These are phyloP conservation scores for Vanrija pseudolonga DNA, from an alignment of 1,284 basidiomycete species.

Conservation along the genomic window DNA sequence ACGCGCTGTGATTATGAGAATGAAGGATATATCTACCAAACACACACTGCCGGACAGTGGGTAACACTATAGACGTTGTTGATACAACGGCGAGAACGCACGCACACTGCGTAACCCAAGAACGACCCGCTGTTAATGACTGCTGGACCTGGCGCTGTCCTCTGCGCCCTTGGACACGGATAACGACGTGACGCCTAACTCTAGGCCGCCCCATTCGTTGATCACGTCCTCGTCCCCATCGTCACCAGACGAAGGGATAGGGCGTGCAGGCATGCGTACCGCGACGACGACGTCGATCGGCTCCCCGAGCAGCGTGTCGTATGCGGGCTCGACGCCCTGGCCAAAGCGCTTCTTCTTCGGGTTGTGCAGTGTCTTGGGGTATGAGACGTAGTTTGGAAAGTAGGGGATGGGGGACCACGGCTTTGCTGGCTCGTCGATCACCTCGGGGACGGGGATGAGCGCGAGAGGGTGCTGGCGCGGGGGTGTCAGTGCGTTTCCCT, in stretches of 20 bases:
- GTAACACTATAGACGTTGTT: no score
- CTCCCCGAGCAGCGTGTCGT: constrained; percentile 30
- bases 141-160: no score
- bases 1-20: no score
- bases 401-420: constrained; percentile 24
- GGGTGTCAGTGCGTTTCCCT: background rate
- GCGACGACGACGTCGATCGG: constrained; percentile 34
- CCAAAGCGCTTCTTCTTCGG: constrained; percentile 28
- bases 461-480: constrained; percentile 11
- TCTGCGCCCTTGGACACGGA: background rate
- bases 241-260: background rate
- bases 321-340: constrained; percentile 7
- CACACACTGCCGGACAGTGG: no score
- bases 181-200: constrained; percentile 9
- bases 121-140: no score
- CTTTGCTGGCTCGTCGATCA: constrained; percentile 23
- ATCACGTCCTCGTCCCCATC: constrained; percentile 18
- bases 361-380: constrained; percentile 28
- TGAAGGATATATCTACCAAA: no score
- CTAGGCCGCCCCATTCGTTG: constrained; percentile 16
- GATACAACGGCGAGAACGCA: no score
- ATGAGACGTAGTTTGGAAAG: constrained; percentile 45
- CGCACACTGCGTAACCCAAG: no score
- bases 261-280: constrained; percentile 37
- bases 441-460: constrained; percentile 4